Evolutionary conservation across 73 alveolate species (phyloP).

Genomic region (Durusdinium trenchii): DNA sequence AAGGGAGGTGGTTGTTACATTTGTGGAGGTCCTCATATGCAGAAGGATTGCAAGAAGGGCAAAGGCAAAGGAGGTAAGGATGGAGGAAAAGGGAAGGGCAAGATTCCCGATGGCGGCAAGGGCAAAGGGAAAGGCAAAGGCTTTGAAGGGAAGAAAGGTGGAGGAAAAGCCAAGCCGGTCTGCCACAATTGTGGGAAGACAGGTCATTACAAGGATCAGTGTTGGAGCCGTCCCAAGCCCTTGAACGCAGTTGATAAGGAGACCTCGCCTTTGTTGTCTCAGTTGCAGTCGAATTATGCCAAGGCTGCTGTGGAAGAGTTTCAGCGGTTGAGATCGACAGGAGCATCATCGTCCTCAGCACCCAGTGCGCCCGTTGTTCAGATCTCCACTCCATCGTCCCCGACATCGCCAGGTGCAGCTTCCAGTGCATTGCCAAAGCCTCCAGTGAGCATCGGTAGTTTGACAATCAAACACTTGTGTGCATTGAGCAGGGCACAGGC

Average conservation of each 20-base stretch:
- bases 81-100: background rate
- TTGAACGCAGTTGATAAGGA: background rate
- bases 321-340: background rate
- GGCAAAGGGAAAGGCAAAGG: background rate
- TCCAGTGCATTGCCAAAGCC: background rate
- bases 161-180: background rate
- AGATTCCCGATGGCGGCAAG: background rate
- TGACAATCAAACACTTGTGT: background rate
- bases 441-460: background rate
- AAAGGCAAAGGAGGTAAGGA: background rate
- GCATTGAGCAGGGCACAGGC: background rate
- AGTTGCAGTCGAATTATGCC: background rate
- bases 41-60: background rate
- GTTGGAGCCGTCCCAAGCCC: background rate
- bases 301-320: background rate
- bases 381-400: background rate
- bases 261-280: background rate
- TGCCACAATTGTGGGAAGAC: background rate
- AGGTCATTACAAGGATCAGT: background rate
- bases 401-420: background rate
- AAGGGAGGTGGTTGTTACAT: background rate
- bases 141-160: background rate
- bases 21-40: background rate
- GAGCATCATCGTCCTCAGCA: background rate
- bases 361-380: background rate